A percentile compares a stretch with the other conserved stretches of the same genome.
These are phyloP conservation scores for Cephaloascus fragrans DNA, from an alignment of 805 yeast species.

Conservation along the genomic window DNA sequence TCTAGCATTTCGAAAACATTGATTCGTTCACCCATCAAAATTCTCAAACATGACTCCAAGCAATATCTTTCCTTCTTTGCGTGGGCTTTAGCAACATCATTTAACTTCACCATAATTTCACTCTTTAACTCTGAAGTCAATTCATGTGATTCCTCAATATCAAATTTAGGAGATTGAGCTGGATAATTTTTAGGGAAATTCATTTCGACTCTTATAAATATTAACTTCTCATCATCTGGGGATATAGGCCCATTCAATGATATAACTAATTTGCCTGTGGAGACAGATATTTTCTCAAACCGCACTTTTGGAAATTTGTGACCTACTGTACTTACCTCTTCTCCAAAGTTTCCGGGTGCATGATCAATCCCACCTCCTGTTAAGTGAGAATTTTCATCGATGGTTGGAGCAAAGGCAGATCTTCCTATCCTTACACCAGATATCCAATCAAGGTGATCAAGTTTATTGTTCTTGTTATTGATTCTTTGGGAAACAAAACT, in stretches of 20 bases:
- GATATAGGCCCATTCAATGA: conserved; percentile 65
- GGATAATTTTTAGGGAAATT: conserved; percentile 73
- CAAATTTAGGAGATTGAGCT: conserved; percentile 43
- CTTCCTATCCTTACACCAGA: conserved; percentile 80
- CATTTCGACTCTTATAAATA: conserved; percentile 64
- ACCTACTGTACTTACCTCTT: conserved; percentile 83
- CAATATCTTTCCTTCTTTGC: conserved; percentile 56
- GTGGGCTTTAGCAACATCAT: conserved; percentile 46
- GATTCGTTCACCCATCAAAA: conserved; percentile 73
- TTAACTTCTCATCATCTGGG: conserved; percentile 27
- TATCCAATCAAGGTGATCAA: conserved; percentile 81
- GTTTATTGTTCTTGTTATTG: conserved; percentile 33
- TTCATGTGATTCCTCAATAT: conserved; percentile 74
- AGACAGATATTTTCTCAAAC: conserved; percentile 81
- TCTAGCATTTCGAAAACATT: conserved; percentile 29
- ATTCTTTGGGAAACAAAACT: conserved; percentile 9
- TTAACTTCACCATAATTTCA: conserved; percentile 41
- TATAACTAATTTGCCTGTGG: conserved; percentile 70
- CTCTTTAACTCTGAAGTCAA: conserved; percentile 36
- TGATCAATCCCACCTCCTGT: conserved; percentile 9
- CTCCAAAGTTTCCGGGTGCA: conserved; percentile 63
- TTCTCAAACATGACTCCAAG: conserved; percentile 70
- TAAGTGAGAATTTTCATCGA: conserved; percentile 1
- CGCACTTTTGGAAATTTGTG: conserved; percentile 80
- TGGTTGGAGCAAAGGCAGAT: conserved; percentile 28